These are phyloP conservation scores for Cupressus sempervirens DNA, from an alignment of 75 land plant genomes.

Conservation along the genomic window DNA sequence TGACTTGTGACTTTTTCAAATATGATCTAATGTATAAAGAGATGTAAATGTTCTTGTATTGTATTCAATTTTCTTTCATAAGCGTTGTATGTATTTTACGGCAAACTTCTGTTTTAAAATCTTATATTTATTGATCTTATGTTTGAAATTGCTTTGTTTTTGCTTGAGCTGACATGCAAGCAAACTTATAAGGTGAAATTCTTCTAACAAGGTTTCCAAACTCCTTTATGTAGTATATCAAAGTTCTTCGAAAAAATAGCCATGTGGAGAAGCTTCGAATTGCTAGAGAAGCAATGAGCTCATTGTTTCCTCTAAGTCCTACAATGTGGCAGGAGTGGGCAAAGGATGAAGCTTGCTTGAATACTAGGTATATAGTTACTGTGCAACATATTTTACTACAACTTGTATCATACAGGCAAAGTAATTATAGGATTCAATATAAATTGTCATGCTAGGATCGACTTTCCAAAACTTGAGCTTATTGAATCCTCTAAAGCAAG, in stretches of 20 bases:
- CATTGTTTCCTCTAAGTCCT: slow-evolving; percentile 72
- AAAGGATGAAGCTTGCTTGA: slow-evolving; percentile 70
- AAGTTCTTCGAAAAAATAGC: slow-evolving; percentile 57
- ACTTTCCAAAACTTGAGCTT: not conserved
- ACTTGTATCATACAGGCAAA: not conserved
- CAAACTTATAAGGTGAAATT: not conserved
- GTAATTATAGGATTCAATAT: not conserved
- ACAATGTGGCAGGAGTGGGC: slow-evolving; percentile 96
- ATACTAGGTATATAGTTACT: slow-evolving; percentile 35
- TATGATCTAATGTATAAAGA: not conserved
- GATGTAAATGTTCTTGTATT: not conserved
- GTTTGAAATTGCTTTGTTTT: not conserved
- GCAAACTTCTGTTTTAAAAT: not conserved
- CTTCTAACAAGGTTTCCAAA: not conserved
- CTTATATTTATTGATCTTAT: not conserved
- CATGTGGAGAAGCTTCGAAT: slow-evolving; percentile 69
- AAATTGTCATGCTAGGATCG: not conserved
- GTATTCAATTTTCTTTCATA: not conserved
- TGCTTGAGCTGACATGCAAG: not conserved
- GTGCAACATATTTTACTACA: not conserved
- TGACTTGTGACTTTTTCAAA: too few relatives aligned
- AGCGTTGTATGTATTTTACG: not conserved
- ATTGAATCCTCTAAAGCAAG: not conserved
- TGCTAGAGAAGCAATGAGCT: slow-evolving; percentile 91
- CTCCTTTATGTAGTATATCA: slow-evolving; percentile 55